Conservation (phyloP, 176 grass and related monocot species). For the Guadua angustifolia region DNA sequence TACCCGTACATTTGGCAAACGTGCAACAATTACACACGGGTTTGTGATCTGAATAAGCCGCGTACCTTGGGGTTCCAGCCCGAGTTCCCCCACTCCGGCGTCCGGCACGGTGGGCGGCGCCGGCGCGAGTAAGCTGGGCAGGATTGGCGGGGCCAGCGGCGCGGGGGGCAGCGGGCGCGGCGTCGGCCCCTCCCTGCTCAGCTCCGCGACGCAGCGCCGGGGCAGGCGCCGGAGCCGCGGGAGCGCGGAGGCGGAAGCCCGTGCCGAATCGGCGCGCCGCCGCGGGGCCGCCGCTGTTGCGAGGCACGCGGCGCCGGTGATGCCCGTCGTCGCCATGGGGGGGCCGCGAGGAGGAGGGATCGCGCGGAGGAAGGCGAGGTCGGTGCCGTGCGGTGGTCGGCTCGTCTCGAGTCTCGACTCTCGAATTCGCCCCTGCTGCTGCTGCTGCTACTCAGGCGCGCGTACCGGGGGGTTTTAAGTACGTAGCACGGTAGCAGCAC, state of each 20-base stretch:
- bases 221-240: constrained; percentile 9
- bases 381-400: neutral
- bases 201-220: constrained; percentile 52
- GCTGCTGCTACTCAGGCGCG: constrained; percentile 36
- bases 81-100: constrained; percentile 28
- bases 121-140: constrained; percentile 38
- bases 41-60: neutral
- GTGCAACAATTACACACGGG: neutral
- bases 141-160: constrained; percentile 21
- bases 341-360: neutral
- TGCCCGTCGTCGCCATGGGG: constrained; percentile 35
- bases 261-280: neutral
- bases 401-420: neutral
- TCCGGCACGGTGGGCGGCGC: constrained; percentile 38
- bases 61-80: constrained; percentile 38
- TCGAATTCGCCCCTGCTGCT: neutral
- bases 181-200: constrained; percentile 43
- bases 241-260: neutral
- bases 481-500: neutral
- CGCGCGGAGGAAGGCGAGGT: neutral
- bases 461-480: constrained; percentile 40
- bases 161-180: constrained; percentile 33
- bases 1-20: too few species aligned
- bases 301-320: constrained; percentile 42
- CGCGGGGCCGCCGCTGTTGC: neutral